A percentile compares a stretch with the other conserved stretches of the same genome.
Evolutionary conservation across 1,139 yeast species (phyloP).

Genomic region (Taphrina sp.): DNA sequence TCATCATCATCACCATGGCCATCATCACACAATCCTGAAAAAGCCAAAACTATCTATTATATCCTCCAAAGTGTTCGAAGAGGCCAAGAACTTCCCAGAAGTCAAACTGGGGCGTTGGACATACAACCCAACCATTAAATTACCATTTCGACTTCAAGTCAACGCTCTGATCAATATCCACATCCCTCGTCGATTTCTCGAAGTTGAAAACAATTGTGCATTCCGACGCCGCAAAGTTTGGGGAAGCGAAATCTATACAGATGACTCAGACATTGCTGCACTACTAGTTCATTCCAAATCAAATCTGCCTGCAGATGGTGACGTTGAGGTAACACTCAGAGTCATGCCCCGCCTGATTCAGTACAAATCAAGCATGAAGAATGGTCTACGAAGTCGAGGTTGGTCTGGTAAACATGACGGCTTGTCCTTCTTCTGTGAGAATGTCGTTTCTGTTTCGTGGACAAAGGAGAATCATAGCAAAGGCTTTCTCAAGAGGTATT

Average conservation of each 20-base stretch:
- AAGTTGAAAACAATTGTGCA: constrained; percentile 18
- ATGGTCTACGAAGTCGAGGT: constrained; percentile 69
- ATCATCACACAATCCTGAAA: constrained; percentile 1
- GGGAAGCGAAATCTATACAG: constrained; percentile 93
- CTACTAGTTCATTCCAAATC: constrained; percentile 57
- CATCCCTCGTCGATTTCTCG: constrained; percentile 17
- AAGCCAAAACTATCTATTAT: constrained; percentile 17
- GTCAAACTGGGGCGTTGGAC: constrained; percentile 25
- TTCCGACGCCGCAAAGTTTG: constrained; percentile 57
- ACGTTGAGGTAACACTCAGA: constrained; percentile 55
- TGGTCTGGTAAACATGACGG: constrained; percentile 75
- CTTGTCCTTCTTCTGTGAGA: constrained; percentile 57
- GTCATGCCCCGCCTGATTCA: constrained; percentile 64
- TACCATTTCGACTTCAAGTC: constrained; percentile 9
- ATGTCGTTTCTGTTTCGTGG: constrained; percentile 12
- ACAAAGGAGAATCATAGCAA: constrained; percentile 13
- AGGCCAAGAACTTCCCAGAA: constrained; percentile 4
- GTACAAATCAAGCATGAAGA: constrained; percentile 63
- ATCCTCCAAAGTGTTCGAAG: constrained; percentile 23
- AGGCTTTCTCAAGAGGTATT: constrained; percentile 15
- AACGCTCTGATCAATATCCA: constrained; percentile 9
- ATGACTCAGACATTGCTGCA: constrained; percentile 81
- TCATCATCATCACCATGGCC: constrained; percentile 16
- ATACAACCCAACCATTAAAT: constrained; percentile 10
- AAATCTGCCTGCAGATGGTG: constrained; percentile 51